Evolutionary conservation across 352 stramenopile species (phyloP), one percentile per base, ranked within the genome.

Genomic region (Elongisporangium anandrum): DNA sequence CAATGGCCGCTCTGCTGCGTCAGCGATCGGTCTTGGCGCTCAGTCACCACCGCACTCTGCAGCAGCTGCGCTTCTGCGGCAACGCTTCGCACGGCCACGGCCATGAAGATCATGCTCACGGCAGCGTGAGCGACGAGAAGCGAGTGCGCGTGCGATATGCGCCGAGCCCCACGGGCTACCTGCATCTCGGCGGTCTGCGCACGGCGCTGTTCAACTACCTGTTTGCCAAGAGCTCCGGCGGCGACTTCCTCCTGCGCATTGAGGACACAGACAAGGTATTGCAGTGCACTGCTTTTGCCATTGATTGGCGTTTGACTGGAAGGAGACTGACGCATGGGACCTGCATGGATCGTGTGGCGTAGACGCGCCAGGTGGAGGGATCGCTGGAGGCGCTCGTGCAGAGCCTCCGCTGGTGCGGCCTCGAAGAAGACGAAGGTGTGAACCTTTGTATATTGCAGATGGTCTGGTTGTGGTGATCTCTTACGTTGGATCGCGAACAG

Each of bases 341-440:
- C 51, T 50, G 34, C 9, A 21, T 9, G 22, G 23, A 38, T 63
- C 34, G 17, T 54, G 1, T 9, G 26, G 24, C 22, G 39, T 50
- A 84, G 74, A 96, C 83, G 13, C 88, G 92, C 4, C 83, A 95
- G 67, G 85, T 97, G 41, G 71, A 90, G 13, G 88, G 87, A 6
- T 96, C 90, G 0, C 55, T 92, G 16, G 89, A 97, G 22, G 77
- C 86, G 47, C 81, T 98, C 2, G 66, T 94, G n/a, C 69, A 85
- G 38, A 95, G 81, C 17, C 72, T 99, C 57, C 77, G 85, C 50
- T 99, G 96, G 96, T 92, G 98, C 38, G 95, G 95, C n/a, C 68
- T 99, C 5, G 63, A 90, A n/a, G 98, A 97, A 72, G 97, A 99
- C 68, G 97, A 99, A 90, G 97, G 84, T 92, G 45, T 34, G 52